A percentile compares a stretch with the other conserved stretches of the same genome.
Evolutionary conservation across 2,329 filamentous ascomycete genomes (phyloP).

Genomic region (Ascocoryne sarcoides): DNA sequence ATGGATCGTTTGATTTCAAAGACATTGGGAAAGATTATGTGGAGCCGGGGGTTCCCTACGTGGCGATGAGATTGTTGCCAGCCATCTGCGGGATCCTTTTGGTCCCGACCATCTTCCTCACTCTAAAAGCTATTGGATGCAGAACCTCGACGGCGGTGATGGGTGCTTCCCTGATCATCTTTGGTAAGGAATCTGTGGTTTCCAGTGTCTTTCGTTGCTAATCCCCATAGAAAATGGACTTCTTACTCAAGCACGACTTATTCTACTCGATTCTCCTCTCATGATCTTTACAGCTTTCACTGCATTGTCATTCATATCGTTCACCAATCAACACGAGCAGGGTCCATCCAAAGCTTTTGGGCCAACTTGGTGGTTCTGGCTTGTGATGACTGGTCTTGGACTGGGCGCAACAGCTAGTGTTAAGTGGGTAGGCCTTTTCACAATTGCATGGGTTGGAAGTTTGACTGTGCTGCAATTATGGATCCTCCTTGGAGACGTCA

Average conservation of each 20-base stretch:
- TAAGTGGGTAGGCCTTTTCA: slow-evolving; percentile 98
- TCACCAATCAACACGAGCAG: slow-evolving; percentile 94
- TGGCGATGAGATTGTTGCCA: slow-evolving; percentile 91
- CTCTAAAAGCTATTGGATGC: slow-evolving; percentile 83
- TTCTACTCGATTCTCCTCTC: slow-evolving; percentile 90
- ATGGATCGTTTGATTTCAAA: slow-evolving; percentile 97
- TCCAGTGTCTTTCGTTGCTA: slow-evolving; percentile 7
- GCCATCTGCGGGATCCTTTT: slow-evolving; percentile 82
- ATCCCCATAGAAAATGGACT: slow-evolving; percentile 75
- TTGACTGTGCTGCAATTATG: slow-evolving; percentile 89
- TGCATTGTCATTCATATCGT: slow-evolving; percentile 80
- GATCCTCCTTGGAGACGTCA: slow-evolving; percentile 84
- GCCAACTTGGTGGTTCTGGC: slow-evolving; percentile 96
- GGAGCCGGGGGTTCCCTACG: slow-evolving; percentile 90
- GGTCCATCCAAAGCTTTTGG: slow-evolving; percentile 83
- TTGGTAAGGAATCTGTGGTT: slow-evolving; percentile 51
- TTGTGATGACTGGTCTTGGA: slow-evolving; percentile 74
- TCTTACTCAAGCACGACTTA: slow-evolving; percentile 87
- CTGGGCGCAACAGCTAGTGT: slow-evolving; percentile 88
- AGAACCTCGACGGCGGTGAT: slow-evolving; percentile 76
- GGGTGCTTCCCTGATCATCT: slow-evolving; percentile 80
- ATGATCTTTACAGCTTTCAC: slow-evolving; percentile 91
- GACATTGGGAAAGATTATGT: slow-evolving; percentile 98
- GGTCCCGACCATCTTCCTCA: slow-evolving; percentile 89
- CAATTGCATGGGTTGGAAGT: slow-evolving; percentile 92